Evolutionary conservation across 140 eudicot genomes (phyloP), one percentile per base, ranked within the genome.

Genomic region (Stevia rebaudiana): DNA sequence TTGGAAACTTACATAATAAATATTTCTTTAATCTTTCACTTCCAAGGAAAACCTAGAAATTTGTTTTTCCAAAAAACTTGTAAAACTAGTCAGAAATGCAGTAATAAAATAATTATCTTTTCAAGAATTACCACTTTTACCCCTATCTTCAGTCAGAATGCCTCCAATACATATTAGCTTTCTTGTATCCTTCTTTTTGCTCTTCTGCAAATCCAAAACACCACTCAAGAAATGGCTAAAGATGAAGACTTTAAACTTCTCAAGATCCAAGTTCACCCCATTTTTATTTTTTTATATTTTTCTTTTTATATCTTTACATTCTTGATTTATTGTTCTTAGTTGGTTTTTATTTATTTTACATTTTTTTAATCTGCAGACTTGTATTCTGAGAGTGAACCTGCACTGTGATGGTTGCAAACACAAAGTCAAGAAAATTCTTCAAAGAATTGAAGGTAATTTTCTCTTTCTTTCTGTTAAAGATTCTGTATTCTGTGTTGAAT

Each of bases 171-270:
- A 77, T 67, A 56, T 31, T 63, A 57, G 63, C 63, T 36, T 70
- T 65, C 77, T 68, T 71, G 54, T 44, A 64, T 30, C 59, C 51
- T 39, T 55, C 65, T 56, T 60, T 74, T 44, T 53, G 41, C 77
- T 12, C 25, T 42, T 73, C 50, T 73, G 51, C 30, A 60, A 22
- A 48, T 61, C 75, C 80, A 73, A 71, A 71, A 41, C 71, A 72
- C 25, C 44, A 49, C 56, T 67, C 61, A 62, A 66, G 74, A 75
- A 60, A 89, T 89, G 97, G 74, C 83, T 77, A 89, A 86, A 81
- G 97, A 84, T 68, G 97, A 86, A 67, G 97, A 89, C 82, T 89
- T 86, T 76, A 89, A 86, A 89, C 97, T 89, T 64, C 94, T 89
- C 70, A 89, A 89, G 87, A 89, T 89, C 86, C 97, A 86, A 95